Percentiles rank a stretch among this genome's conserved stretches.
phyloP scores from a whole-genome alignment of 371 early-diverging fungal species.

The Sporodiniella umbellata region DNA sequence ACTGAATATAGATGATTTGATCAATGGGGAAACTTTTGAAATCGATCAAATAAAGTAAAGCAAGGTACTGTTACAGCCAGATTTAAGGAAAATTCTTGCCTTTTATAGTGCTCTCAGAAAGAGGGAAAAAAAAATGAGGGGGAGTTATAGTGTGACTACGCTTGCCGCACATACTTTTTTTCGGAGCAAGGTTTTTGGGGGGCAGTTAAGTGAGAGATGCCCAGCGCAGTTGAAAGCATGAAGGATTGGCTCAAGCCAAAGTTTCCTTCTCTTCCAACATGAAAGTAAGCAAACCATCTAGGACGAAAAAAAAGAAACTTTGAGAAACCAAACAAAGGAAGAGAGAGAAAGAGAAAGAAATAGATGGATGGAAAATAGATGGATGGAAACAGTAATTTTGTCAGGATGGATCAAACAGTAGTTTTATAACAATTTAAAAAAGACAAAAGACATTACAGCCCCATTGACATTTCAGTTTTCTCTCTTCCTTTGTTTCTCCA shows the following conservation, averaged over 20 bases:
- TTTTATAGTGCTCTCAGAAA: neutral
- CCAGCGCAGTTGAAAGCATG: neutral
- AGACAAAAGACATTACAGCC: no score
- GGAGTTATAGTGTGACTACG: slow-evolving; percentile 1
- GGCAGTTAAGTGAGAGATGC: neutral
- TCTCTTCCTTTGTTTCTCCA: neutral
- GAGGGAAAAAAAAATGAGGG: no score
- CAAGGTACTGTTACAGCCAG: no score
- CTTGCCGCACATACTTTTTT: neutral
- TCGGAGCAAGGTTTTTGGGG: neutral
- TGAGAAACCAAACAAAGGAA: neutral
- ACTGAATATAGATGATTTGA: no score
- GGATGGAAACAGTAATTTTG: neutral
- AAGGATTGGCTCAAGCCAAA: neutral
- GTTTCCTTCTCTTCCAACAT: slow-evolving; percentile 1
- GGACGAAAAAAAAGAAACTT: neutral
- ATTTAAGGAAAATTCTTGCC: neutral
- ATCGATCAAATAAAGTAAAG: no score
- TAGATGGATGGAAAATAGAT: neutral
- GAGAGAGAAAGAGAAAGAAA: neutral
- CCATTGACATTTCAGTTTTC: neutral
- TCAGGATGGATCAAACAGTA: neutral
- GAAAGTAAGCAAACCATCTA: neutral
- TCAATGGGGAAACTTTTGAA: no score
- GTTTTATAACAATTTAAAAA: neutral